Evolutionary conservation across 345 rosid genomes (phyloP), one percentile per base, ranked within the genome.

Genomic region (Punica granatum): DNA sequence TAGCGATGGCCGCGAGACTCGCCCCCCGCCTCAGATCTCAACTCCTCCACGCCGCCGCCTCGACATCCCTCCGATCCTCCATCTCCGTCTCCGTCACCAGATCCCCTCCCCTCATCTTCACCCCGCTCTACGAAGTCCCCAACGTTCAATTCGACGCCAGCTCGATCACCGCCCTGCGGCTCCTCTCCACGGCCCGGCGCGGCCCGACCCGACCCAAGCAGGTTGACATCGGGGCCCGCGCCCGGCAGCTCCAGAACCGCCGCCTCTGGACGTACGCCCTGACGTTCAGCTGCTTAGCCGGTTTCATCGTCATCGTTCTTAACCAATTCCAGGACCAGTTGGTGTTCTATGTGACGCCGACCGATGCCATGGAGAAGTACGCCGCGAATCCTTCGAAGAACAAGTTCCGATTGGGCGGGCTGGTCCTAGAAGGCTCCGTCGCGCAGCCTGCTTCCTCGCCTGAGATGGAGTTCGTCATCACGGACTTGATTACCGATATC

Each of bases 351-450:
- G 81, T 94, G 9, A 94, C 96, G 0, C 97, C 96, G 30, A 81
- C 90, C 0, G 92, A 94, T 33, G 95, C 92, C 16, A 82, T 94
- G 74, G 92, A 94, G 75, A 88, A 91, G 65, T 89, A 81, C 81
- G 70, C 79, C 6, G 67, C 75, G 64, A 86, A 89, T 60, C 97
- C 95, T 2, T 71, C 86, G 0, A 91, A 84, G 76, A 82, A 74
- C 59, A 88, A 82, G 74, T 94, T 86, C 64, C 76, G 97, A 32
- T 84, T 94, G 76, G 97, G 97, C 0, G 97, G 99, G 4, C 67
- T 94, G 68, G 96, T 94, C 26, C 92, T 94, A 13, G 99, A 94
- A 79, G 99, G 99, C 3, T 91, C 97, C 75, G 91, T 94, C 3
- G 83, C 73, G 33, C 87, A 91, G 35, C 97, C 95, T 0, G 82